Conservation (phyloP, 169 alveolate genomes). For the Plasmodium blacklocki region DNA sequence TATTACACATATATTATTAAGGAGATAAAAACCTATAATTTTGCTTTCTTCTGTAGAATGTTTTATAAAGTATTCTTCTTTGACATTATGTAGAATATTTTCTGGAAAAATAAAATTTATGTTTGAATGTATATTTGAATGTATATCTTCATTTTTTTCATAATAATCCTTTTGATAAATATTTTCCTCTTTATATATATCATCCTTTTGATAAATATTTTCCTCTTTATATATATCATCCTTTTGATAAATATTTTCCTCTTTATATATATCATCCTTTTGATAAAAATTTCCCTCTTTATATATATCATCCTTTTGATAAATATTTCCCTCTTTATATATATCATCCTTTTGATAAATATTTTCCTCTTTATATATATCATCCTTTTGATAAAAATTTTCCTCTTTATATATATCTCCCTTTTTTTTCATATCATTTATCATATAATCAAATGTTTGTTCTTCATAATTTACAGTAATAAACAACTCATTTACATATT, state of each 20-base stretch:
- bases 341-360: neutral
- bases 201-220: neutral
- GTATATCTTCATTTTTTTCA: neutral
- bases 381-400: neutral
- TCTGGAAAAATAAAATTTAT: conserved; percentile 6
- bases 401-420: neutral
- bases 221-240: no score
- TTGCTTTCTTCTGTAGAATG: neutral
- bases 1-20: conserved; percentile 6
- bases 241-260: no score
- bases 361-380: neutral
- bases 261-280: no score
- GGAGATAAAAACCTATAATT: conserved; percentile 12
- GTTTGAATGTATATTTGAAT: neutral
- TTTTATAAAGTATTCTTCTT: conserved; percentile 2
- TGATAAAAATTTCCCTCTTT: no score
- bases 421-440: conserved; percentile 4
- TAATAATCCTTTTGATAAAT: neutral
- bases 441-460: neutral
- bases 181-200: neutral
- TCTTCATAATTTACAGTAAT: conserved; percentile 1
- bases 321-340: no score
- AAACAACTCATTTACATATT: conserved; percentile 23
- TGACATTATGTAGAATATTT: neutral
- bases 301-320: no score